Conservation (phyloP, 164 flowering plant genomes). For the Berberis thunbergii region DNA sequence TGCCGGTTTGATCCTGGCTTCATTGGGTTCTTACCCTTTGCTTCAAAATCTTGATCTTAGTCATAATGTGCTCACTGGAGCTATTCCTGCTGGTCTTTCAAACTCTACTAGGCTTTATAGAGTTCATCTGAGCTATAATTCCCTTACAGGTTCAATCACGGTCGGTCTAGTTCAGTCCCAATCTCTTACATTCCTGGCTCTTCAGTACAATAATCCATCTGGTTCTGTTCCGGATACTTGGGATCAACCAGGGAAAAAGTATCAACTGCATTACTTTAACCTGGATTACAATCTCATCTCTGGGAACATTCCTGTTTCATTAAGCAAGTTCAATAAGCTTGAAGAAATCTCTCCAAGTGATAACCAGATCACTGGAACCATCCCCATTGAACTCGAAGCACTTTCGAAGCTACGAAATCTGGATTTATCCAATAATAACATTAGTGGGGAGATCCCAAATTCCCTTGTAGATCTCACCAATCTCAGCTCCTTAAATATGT, state of each 20-base stretch:
- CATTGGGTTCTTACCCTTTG: constrained; percentile 42
- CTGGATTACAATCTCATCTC: constrained; percentile 54
- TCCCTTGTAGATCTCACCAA: constrained; percentile 43
- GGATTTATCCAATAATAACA: constrained; percentile 53
- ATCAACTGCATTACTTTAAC: constrained; percentile 36
- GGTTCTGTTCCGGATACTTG: constrained; percentile 65
- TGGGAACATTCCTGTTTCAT: constrained; percentile 47
- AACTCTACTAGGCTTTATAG: constrained; percentile 52
- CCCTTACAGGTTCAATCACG: constrained; percentile 57
- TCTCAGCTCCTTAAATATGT: constrained; percentile 62
- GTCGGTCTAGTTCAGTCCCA: constrained; percentile 29
- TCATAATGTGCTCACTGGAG: constrained; percentile 60
- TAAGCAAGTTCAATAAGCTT: constrained; percentile 36
- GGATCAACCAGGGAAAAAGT: constrained; percentile 27
- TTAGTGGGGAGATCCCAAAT: constrained; percentile 58
- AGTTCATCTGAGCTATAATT: constrained; percentile 72
- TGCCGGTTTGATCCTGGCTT: constrained; percentile 72
- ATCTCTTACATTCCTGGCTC: constrained; percentile 57
- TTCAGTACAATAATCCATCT: constrained; percentile 69
- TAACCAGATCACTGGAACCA: constrained; percentile 45
- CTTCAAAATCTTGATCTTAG: constrained; percentile 76
- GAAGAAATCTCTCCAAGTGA: constrained; percentile 40
- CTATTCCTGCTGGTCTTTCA: constrained; percentile 49
- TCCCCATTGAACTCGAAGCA: constrained; percentile 46
- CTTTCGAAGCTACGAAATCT: constrained; percentile 40